Evolutionary conservation across 257 asterid species (phyloP), one percentile per base, ranked within the genome.

Genomic region (Verbascum thapsus): DNA sequence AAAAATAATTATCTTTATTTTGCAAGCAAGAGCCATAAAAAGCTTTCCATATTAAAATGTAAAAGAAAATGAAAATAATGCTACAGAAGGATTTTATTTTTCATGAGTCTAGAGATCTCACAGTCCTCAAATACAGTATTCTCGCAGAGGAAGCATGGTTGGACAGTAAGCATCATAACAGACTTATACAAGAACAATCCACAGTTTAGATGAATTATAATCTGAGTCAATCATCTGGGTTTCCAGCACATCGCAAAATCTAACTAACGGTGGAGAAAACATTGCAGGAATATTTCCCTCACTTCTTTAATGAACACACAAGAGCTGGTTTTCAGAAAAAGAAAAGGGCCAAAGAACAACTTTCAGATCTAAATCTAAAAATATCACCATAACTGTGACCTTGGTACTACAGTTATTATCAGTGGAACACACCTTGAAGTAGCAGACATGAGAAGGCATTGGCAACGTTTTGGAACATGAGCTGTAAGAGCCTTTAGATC

Each of bases 381-480:
- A n/a, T 6, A 59, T 18, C 35, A 54, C 47, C 63, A 64, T 45
- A 49, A 69, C 34, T 15, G 39, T 47, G 43, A 53, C 19, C 63
- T n/a, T 48, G 17, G 37, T 40, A 55, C 19, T 35, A 40, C 35
- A 51, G 63, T 17, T 16, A 57, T 26, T 37, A 52, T 30, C 26
- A 18, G 48, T 42, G 54, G 45, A 73, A 67, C 69, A 15, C 63
- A 94, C 99, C 97, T 94, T 49, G 97, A 85, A 43, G 99, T 90
- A 63, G 99, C 99, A 72, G 99, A 94, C 96, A 92, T 82, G 74
- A 92, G 92, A 81, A 92, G 94, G 78, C 97, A 90, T 64, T 92
- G 99, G 69, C 99, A 92, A 23, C 91, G 78, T 75, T 71, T 87
- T 45, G 99, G 97, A 47, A 86, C 79, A 72, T 88, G 84, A 71